Percentiles rank a stretch among this genome's conserved stretches.
Evolutionary conservation across 2,329 filamentous ascomycete species (phyloP).

Genomic region (Cladosporium cucumerinum): DNA sequence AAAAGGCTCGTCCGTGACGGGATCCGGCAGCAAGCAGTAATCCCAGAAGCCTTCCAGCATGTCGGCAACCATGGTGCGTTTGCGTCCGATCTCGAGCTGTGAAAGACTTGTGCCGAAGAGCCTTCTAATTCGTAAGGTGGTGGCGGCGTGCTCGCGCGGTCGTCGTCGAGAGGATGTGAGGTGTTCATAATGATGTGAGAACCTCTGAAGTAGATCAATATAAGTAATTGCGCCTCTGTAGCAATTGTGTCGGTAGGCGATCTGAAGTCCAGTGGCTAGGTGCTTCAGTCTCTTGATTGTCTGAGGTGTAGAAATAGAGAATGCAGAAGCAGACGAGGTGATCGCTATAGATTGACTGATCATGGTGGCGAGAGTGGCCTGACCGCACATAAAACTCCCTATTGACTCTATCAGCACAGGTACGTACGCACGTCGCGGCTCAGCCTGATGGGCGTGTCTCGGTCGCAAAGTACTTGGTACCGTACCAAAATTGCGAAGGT

Average conservation of each 20-base stretch:
- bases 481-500: neutral
- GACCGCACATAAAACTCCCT: neutral
- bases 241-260: neutral
- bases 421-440: neutral
- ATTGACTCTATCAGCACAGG: neutral
- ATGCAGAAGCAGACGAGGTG: neutral
- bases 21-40: slow-evolving; percentile 22
- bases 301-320: neutral
- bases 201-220: neutral
- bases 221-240: neutral
- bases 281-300: neutral
- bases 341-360: neutral
- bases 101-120: neutral
- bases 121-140: neutral
- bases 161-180: neutral
- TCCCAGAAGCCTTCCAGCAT: slow-evolving; percentile 36
- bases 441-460: neutral
- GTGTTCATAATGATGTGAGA: neutral
- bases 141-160: neutral
- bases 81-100: slow-evolving; percentile 25
- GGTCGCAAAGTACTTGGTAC: neutral
- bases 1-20: slow-evolving; percentile 15
- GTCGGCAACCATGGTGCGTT: slow-evolving; percentile 29
- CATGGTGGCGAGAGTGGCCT: neutral
- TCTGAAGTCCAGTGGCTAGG: neutral